These are phyloP conservation scores for Blepharisma japonicum DNA, from an alignment of 73 alveolate species.

Conservation along the genomic window DNA sequence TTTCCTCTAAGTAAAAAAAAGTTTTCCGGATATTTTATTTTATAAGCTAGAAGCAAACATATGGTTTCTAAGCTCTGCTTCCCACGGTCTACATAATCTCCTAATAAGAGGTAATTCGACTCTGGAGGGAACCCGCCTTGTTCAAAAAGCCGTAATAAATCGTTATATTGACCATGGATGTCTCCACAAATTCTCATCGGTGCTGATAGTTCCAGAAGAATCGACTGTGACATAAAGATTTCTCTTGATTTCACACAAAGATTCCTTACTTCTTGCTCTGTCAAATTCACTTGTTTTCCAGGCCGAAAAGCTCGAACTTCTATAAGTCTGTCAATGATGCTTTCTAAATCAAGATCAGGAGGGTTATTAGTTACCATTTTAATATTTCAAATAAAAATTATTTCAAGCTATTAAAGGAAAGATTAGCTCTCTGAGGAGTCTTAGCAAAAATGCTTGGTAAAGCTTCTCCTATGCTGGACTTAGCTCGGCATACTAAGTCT, in stretches of 20 bases:
- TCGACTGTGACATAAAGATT: constrained; percentile 80
- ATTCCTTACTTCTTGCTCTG: constrained; percentile 70
- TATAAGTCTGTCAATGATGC: constrained; percentile 61
- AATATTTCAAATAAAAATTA: too few relatives aligned
- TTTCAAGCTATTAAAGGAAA: too few relatives aligned
- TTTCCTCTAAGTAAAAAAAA: constrained; percentile 77
- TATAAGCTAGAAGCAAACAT: constrained; percentile 80
- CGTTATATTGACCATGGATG: constrained; percentile 82
- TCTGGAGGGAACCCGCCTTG: constrained; percentile 87
- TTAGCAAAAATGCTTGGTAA: background rate
- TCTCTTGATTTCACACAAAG: constrained; percentile 82
- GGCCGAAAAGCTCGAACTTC: constrained; percentile 81
- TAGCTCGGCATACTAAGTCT: background rate
- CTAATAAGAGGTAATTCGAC: constrained; percentile 83
- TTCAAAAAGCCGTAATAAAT: constrained; percentile 74
- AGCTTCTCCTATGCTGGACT: background rate
- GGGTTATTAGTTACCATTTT: constrained; percentile 22
- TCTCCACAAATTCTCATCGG: constrained; percentile 85
- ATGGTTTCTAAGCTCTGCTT: constrained; percentile 86
- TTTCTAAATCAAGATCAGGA: constrained; percentile 60
- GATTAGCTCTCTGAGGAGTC: background rate
- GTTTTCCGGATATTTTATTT: constrained; percentile 80
- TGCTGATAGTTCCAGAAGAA: constrained; percentile 67
- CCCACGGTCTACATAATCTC: constrained; percentile 95
- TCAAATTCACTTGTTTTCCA: constrained; percentile 71